Conservation (phyloP, 805 yeast genomes). For the Zygosaccharomyces siamensis region DNA sequence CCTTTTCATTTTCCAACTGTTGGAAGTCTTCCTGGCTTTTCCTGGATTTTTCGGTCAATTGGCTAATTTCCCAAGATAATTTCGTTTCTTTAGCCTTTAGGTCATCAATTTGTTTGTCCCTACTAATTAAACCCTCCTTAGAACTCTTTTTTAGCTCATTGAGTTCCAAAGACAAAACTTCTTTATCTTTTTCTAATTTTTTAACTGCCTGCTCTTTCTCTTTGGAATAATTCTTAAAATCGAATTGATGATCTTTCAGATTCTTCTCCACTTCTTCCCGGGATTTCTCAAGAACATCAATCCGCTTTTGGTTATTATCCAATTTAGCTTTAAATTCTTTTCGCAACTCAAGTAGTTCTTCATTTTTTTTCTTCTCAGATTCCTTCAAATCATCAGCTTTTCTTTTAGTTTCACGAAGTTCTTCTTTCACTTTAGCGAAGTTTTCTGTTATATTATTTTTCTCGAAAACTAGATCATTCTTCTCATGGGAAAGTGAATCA, state of each 20-base stretch:
- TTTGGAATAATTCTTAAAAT: neutral
- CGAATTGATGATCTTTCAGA: neutral
- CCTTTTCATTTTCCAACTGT: neutral
- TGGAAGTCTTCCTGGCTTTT: neutral
- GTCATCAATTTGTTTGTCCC: neutral
- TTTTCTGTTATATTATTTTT: constrained; percentile 11
- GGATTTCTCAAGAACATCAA: constrained; percentile 14
- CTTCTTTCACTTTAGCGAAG: constrained; percentile 18
- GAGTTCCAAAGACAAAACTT: neutral
- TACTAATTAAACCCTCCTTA: constrained; percentile 12
- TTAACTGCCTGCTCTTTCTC: neutral
- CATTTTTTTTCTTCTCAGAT: neutral
- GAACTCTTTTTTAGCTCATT: neutral
- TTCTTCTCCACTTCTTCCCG: neutral
- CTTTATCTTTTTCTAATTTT: neutral
- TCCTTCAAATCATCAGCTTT: constrained; percentile 1
- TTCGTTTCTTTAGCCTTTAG: neutral
- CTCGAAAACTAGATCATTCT: constrained; percentile 6
- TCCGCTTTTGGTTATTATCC: constrained; percentile 11
- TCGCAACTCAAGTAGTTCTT: neutral
- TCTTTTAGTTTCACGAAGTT: constrained; percentile 12
- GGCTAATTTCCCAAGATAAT: neutral
- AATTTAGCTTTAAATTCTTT: neutral
- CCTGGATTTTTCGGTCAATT: neutral
- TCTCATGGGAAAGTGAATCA: neutral